Conservation (phyloP, 2,329 filamentous ascomycete species). For the Aureobasidium sp. region DNA sequence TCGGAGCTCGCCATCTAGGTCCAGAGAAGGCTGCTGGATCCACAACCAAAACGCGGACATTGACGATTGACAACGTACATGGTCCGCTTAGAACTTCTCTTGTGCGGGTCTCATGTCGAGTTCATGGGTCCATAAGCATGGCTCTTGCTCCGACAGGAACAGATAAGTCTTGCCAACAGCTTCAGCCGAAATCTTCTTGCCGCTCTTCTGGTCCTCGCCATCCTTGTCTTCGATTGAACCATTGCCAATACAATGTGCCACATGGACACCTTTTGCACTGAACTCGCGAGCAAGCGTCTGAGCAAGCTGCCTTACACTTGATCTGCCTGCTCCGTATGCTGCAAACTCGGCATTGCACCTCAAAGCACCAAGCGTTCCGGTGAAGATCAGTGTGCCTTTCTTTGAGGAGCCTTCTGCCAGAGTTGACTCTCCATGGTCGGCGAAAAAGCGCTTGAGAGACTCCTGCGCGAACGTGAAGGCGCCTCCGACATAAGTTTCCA, state of each 20-base stretch:
- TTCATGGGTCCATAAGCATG: constrained; percentile 48
- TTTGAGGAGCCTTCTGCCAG: constrained; percentile 43
- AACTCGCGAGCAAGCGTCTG: constrained; percentile 52
- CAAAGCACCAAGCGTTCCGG: constrained; percentile 46
- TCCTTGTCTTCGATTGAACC: constrained; percentile 47
- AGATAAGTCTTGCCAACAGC: constrained; percentile 52
- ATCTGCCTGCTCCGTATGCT: constrained; percentile 48
- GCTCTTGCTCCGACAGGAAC: constrained; percentile 43
- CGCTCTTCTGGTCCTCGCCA: constrained; percentile 40
- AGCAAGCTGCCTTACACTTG: constrained; percentile 48
- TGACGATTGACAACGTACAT: background rate
- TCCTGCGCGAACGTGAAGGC: constrained; percentile 52
- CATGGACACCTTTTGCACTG: constrained; percentile 50
- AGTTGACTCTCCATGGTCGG: constrained; percentile 43
- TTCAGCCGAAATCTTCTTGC: constrained; percentile 53
- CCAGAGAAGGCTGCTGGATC: background rate
- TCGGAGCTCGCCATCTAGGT: background rate
- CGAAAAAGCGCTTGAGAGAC: constrained; percentile 45
- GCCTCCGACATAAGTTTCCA: constrained; percentile 49
- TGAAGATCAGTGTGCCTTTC: constrained; percentile 54
- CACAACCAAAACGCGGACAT: background rate
- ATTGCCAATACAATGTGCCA: constrained; percentile 54
- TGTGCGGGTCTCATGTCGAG: constrained; percentile 45
- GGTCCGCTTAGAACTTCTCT: constrained; percentile 37
- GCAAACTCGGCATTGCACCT: constrained; percentile 49